Evolutionary conservation across 306 rosid genomes (phyloP).

Genomic region (Vigna mungo): DNA sequence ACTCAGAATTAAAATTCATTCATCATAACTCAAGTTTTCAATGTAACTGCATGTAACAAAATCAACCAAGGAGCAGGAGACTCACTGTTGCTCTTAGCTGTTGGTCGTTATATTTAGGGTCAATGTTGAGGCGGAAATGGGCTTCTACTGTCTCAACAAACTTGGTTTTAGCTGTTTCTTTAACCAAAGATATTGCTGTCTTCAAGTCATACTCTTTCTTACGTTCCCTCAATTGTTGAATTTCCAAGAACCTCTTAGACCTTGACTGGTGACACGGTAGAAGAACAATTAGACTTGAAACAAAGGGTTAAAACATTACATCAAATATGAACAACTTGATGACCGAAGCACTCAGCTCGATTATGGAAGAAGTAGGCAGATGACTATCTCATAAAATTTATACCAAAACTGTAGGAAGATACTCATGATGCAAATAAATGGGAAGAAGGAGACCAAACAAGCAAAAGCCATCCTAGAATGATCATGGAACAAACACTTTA

Average conservation of each 20-base stretch:
- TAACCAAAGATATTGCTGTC: constrained; percentile 78
- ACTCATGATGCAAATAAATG: constrained; percentile 9
- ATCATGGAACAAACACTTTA: neutral
- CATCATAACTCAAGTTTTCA: constrained; percentile 28
- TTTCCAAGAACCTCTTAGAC: constrained; percentile 96
- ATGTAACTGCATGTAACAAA: constrained; percentile 16
- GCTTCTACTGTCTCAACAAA: constrained; percentile 95
- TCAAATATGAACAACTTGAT: constrained; percentile 12
- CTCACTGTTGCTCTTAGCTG: constrained; percentile 97
- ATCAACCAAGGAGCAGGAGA: constrained; percentile 42
- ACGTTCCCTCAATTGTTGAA: constrained; percentile 85
- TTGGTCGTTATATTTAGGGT: constrained; percentile 97
- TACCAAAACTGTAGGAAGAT: constrained; percentile 1
- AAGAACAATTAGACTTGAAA: constrained; percentile 34
- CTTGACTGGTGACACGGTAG: constrained; percentile 61
- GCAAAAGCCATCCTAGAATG: constrained; percentile 19
- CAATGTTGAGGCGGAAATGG: constrained; percentile 98
- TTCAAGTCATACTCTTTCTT: constrained; percentile 83
- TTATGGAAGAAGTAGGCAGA: neutral
- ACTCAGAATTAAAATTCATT: constrained; percentile 10
- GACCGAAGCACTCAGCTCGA: neutral
- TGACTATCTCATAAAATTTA: neutral
- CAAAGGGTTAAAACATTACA: neutral
- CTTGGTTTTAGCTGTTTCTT: constrained; percentile 72
- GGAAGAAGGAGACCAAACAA: constrained; percentile 13